A percentile compares a stretch with the other conserved stretches of the same genome.
Evolutionary conservation across 768 basidiomycete species (phyloP).

Genomic region (Termitomyces sp.): DNA sequence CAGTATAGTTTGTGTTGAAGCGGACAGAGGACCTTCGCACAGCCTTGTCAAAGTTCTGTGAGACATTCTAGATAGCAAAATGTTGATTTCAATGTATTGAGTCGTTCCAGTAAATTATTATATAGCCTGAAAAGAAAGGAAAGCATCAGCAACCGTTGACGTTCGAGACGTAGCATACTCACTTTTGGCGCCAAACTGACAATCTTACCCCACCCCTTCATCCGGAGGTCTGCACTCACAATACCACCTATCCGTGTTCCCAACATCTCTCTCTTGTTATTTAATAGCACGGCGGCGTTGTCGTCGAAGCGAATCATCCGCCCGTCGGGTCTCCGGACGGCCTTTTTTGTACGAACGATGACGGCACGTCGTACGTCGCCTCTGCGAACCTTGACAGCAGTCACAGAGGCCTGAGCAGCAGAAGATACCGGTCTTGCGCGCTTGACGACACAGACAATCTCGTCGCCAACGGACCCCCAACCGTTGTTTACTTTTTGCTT

Average conservation of each 20-base stretch:
- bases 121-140: slow-evolving; percentile 3
- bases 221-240: slow-evolving; percentile 85
- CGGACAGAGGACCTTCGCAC: no score
- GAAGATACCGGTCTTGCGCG: slow-evolving; percentile 81
- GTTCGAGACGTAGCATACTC: slow-evolving; percentile 18
- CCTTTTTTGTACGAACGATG: slow-evolving; percentile 90
- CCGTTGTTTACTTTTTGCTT: slow-evolving; percentile 97
- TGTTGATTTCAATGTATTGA: not conserved
- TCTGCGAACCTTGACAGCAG: slow-evolving; percentile 85
- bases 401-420: slow-evolving; percentile 63
- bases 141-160: not conserved
- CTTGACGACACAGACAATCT: slow-evolving; percentile 94
- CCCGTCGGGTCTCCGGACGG: slow-evolving; percentile 84
- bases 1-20: no score
- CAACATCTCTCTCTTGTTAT: slow-evolving; percentile 95
- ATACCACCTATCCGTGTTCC: slow-evolving; percentile 94
- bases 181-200: slow-evolving; percentile 91
- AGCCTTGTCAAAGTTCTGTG: not conserved
- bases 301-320: slow-evolving; percentile 90
- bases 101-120: not conserved
- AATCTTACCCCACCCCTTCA: slow-evolving; percentile 95
- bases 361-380: slow-evolving; percentile 96
- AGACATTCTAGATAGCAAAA: not conserved
- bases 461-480: slow-evolving; percentile 91
- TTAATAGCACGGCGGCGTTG: slow-evolving; percentile 91